These are phyloP conservation scores for Populus trichocarpa DNA, from an alignment of 441 rosid genomes.

Conservation along the genomic window DNA sequence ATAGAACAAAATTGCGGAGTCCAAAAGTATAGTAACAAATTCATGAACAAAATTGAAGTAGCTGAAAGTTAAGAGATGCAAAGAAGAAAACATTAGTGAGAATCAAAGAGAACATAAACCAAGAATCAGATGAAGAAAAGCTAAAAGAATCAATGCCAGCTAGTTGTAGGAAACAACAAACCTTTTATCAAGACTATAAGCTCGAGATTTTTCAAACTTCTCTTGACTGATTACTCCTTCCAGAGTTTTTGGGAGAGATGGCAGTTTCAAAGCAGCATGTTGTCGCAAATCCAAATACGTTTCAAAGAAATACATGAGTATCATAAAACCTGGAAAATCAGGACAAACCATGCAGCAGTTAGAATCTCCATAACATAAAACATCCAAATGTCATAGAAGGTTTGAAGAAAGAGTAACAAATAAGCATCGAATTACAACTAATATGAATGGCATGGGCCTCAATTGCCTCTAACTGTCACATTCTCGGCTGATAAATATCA, in stretches of 20 bases:
- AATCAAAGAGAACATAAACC: not conserved
- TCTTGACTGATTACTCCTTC: conserved; percentile 86
- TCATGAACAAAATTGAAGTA: conserved; percentile 82
- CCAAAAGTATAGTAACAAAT: conserved; percentile 80
- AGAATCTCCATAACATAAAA: not conserved
- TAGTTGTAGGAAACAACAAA: conserved; percentile 12
- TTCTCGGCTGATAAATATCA: not conserved
- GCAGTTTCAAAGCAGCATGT: conserved; percentile 76
- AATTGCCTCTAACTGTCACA: not conserved
- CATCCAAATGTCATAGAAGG: not conserved
- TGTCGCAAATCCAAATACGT: conserved; percentile 83
- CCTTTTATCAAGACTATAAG: conserved; percentile 97
- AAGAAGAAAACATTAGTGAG: not conserved
- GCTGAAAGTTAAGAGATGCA: conserved; percentile 48
- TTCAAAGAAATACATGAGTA: conserved; percentile 84
- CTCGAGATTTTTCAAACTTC: conserved; percentile 83
- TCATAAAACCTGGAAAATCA: conserved; percentile 70
- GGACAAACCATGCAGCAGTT: not conserved
- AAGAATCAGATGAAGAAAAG: not conserved
- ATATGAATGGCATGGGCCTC: not conserved
- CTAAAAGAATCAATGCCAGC: not conserved
- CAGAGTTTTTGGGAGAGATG: conserved; percentile 78
- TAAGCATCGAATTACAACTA: not conserved
- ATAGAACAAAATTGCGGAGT: conserved; percentile 85
- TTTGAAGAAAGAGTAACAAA: not conserved